phyloP scores from a whole-genome alignment of 768 basidiomycete species.

The Leccinellum albellum region DNA sequence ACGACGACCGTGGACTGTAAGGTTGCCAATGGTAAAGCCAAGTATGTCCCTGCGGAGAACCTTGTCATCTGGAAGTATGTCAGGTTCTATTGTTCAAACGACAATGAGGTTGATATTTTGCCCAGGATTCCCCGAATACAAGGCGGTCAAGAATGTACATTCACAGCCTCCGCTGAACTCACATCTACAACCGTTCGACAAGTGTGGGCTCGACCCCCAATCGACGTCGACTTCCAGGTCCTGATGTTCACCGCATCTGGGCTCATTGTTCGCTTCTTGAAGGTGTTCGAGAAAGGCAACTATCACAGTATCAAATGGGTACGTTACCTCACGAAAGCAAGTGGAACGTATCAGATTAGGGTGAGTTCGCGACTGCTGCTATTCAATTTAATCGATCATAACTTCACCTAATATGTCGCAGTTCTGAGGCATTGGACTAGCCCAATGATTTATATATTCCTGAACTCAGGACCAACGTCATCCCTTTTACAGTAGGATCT shows the following conservation, averaged over 20 bases:
- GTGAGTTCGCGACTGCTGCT: conserved; percentile 45
- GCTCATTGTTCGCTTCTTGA: conserved; percentile 92
- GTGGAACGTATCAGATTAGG: conserved; percentile 89
- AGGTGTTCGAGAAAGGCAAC: conserved; percentile 94
- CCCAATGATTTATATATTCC: too few species aligned
- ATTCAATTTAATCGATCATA: neutral
- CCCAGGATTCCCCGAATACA: conserved; percentile 87
- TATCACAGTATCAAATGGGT: conserved; percentile 98
- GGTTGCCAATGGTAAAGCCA: conserved; percentile 89
- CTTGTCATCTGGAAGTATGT: conserved; percentile 97
- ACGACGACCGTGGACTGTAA: conserved; percentile 92
- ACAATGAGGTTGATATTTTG: neutral
- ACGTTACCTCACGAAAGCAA: conserved; percentile 89
- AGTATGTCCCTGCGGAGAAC: conserved; percentile 95
- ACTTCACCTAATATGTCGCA: conserved; percentile 8
- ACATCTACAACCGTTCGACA: conserved; percentile 89
- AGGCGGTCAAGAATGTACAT: conserved; percentile 86
- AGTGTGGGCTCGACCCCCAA: conserved; percentile 97
- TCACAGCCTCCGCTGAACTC: conserved; percentile 77
- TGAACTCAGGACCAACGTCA: too few species aligned
- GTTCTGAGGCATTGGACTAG: conserved; percentile 24
- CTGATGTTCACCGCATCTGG: conserved; percentile 99
- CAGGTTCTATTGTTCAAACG: neutral
- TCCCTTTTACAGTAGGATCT: too few species aligned
- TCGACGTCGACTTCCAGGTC: conserved; percentile 98